Percentiles rank a stretch among this genome's conserved stretches.
Evolutionary conservation across 1,284 basidiomycete species (phyloP).

Genomic region (Pholiota adiposa): DNA sequence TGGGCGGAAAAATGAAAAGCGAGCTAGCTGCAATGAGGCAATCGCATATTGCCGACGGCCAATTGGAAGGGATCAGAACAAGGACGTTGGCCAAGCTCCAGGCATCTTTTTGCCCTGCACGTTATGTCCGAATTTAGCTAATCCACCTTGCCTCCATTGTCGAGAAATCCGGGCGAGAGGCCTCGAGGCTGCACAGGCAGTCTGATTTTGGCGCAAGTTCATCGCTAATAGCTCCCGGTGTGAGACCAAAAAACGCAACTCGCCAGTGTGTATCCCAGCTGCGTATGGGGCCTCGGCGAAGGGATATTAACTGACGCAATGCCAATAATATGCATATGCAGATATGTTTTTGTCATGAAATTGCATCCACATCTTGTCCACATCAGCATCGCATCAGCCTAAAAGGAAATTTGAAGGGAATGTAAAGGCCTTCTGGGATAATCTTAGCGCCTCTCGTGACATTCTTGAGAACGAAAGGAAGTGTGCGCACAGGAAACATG

Average conservation of each 20-base stretch:
- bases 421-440: slow-evolving; percentile 4
- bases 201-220: background rate
- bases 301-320: background rate
- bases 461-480: slow-evolving; percentile 16
- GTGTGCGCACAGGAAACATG: slow-evolving; percentile 9
- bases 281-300: background rate
- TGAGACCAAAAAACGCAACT: background rate
- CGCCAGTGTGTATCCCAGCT: background rate
- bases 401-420: slow-evolving; percentile 26
- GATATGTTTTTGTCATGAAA: slow-evolving; percentile 7
- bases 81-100: slow-evolving; percentile 8
- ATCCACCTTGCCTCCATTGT: slow-evolving; percentile 11
- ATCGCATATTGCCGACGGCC: slow-evolving; percentile 15
- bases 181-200: background rate
- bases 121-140: slow-evolving; percentile 15
- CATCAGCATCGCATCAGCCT: too few species aligned
- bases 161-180: background rate
- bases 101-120: slow-evolving; percentile 10
- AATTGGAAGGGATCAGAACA: slow-evolving; percentile 24
- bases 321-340: background rate
- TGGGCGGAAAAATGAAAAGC: slow-evolving; percentile 13
- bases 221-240: background rate
- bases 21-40: slow-evolving; percentile 26
- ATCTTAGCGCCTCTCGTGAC: slow-evolving; percentile 18
- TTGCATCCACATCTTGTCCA: background rate